phyloP scores from a whole-genome alignment of 495 filamentous ascomycete species.

The Penicillium maclennaniae region DNA sequence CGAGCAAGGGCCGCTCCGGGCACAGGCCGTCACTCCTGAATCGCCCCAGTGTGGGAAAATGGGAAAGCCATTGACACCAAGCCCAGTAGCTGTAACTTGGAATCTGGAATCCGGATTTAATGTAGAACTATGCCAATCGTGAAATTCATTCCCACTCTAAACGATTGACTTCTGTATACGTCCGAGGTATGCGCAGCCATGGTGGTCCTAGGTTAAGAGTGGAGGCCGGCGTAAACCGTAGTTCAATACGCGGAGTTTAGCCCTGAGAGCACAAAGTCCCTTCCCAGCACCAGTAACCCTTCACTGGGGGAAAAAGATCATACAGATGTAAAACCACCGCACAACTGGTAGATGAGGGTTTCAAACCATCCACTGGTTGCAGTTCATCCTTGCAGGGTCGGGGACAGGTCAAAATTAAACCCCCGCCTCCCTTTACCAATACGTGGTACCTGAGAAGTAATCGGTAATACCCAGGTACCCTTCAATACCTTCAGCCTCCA shows the following conservation, averaged over 20 bases:
- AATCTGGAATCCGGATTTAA: neutral
- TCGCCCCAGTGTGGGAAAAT: neutral
- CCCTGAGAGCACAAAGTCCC: neutral
- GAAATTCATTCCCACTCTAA: neutral
- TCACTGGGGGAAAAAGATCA: neutral
- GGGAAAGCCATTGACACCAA: neutral
- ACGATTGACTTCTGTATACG: neutral
- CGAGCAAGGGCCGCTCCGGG: conserved; percentile 24
- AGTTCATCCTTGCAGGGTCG: conserved; percentile 26
- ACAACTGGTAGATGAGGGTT: conserved; percentile 10
- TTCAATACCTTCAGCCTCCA: conserved; percentile 23
- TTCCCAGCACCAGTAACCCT: neutral
- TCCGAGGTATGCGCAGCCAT: neutral
- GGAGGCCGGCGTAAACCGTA: conserved; percentile 17
- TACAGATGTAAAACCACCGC: neutral
- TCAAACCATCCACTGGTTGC: conserved; percentile 14
- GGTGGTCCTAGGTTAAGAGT: conserved; percentile 3
- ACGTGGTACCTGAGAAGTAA: neutral
- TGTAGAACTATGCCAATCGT: neutral
- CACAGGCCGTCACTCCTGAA: conserved; percentile 15
- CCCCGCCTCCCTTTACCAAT: conserved; percentile 15
- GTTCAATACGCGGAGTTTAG: conserved; percentile 5
- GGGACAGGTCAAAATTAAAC: conserved; percentile 10
- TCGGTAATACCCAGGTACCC: neutral
- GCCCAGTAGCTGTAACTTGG: neutral